Evolutionary conservation across 176 grass and related monocot genomes (phyloP).

Genomic region (Triticum urartu): DNA sequence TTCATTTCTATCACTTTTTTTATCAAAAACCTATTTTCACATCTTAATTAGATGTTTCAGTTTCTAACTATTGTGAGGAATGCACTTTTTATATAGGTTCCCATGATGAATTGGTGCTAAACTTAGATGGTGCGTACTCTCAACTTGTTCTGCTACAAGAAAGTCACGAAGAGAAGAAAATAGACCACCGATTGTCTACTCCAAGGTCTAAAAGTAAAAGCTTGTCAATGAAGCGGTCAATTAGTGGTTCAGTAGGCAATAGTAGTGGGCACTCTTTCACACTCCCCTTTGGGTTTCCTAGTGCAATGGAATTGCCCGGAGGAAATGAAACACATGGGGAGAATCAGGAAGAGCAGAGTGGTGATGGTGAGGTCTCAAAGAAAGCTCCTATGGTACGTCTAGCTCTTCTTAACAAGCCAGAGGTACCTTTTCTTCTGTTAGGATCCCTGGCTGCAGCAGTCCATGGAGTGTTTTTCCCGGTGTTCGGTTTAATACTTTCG

Average conservation of each 20-base stretch:
- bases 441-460: slow-evolving; percentile 60
- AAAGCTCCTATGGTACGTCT: slow-evolving; percentile 51
- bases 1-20: neutral
- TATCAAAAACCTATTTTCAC: neutral
- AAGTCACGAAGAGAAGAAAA: neutral
- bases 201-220: neutral
- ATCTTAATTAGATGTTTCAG: neutral
- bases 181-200: neutral
- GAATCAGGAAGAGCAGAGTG: neutral
- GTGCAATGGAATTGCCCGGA: slow-evolving; percentile 3
- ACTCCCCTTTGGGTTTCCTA: neutral
- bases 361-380: slow-evolving; percentile 26
- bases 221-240: neutral
- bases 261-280: neutral
- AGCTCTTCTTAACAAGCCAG: slow-evolving; percentile 73
- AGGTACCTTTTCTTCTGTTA: slow-evolving; percentile 63
- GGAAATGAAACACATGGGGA: slow-evolving; percentile 2
- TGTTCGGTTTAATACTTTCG: slow-evolving; percentile 58
- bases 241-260: neutral
- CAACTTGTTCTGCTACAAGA: neutral
- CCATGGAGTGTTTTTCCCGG: slow-evolving; percentile 67
- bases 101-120: neutral
- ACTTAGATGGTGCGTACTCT: neutral
- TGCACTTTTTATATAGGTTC: neutral
- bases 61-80: no score